These are phyloP conservation scores for Sporothrix humicola DNA, from an alignment of 2,329 filamentous ascomycete genomes.

Conservation along the genomic window DNA sequence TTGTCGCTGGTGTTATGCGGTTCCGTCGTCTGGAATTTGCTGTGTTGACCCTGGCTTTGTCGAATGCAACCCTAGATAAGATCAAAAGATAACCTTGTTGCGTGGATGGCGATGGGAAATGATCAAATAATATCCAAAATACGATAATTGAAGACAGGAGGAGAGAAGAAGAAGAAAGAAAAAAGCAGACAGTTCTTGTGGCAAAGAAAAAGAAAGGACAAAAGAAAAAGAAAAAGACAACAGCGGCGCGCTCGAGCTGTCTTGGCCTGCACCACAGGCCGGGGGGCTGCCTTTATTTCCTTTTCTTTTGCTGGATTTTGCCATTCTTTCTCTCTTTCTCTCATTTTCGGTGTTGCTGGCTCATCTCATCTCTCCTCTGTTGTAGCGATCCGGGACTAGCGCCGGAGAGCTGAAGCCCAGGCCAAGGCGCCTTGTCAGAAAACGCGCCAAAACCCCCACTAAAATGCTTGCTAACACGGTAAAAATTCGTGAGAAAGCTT, in stretches of 20 bases:
- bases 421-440: conserved; percentile 23
- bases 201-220: not conserved
- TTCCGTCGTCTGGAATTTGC: not conserved
- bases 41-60: not conserved
- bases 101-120: not conserved
- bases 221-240: not conserved
- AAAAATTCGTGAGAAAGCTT: not conserved
- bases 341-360: not conserved
- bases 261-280: not conserved
- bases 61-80: not conserved
- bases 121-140: too few relatives aligned
- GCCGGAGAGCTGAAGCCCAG: conserved; percentile 2
- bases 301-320: not conserved
- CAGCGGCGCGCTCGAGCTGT: conserved; percentile 7
- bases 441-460: conserved; percentile 8
- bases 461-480: conserved; percentile 21
- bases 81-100: not conserved
- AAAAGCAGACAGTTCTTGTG: not conserved
- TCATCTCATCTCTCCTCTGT: not conserved
- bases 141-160: not conserved
- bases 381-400: conserved; percentile 24
- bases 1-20: not conserved
- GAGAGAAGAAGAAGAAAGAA: not conserved
- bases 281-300: not conserved
- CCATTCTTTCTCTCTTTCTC: not conserved